Conservation (phyloP, 2,329 filamentous ascomycete genomes). For the Claviceps lovelessii region DNA sequence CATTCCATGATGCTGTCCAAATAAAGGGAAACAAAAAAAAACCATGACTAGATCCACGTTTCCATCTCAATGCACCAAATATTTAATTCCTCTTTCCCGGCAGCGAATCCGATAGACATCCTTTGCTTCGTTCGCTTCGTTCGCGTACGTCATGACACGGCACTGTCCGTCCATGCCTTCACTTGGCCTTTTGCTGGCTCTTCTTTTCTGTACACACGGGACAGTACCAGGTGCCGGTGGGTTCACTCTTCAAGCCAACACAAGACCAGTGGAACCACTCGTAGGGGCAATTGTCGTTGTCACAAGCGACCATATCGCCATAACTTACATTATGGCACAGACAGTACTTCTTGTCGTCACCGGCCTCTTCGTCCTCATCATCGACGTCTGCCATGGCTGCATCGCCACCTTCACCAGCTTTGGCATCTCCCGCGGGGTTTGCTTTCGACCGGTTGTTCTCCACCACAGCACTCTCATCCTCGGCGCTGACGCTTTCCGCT, state of each 20-base stretch:
- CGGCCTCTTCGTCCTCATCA: slow-evolving; percentile 52
- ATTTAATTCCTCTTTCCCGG: neutral
- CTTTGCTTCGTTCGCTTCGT: too few relatives aligned
- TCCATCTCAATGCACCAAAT: neutral
- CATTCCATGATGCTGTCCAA: neutral
- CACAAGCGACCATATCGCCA: slow-evolving; percentile 80
- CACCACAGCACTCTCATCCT: slow-evolving; percentile 32
- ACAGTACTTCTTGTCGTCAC: slow-evolving; percentile 70
- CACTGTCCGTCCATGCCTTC: neutral
- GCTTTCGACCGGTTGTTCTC: slow-evolving; percentile 18
- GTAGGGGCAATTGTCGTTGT: slow-evolving; percentile 66
- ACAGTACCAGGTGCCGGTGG: slow-evolving; percentile 54
- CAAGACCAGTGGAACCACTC: slow-evolving; percentile 84
- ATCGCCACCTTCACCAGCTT: slow-evolving; percentile 32
- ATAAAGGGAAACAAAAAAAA: neutral
- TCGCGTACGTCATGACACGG: too few relatives aligned
- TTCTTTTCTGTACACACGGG: slow-evolving; percentile 44
- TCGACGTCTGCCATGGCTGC: slow-evolving; percentile 41
- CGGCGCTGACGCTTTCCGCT: slow-evolving; percentile 40
- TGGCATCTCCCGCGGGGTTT: slow-evolving; percentile 18
- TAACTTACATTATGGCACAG: slow-evolving; percentile 71
- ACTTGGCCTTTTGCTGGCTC: slow-evolving; percentile 28
- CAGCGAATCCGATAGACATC: too few relatives aligned
- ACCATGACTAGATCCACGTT: neutral
- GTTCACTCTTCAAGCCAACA: slow-evolving; percentile 53